Evolutionary conservation across 148 eudicot species (phyloP).

Genomic region (Rhododendron mucronatum): DNA sequence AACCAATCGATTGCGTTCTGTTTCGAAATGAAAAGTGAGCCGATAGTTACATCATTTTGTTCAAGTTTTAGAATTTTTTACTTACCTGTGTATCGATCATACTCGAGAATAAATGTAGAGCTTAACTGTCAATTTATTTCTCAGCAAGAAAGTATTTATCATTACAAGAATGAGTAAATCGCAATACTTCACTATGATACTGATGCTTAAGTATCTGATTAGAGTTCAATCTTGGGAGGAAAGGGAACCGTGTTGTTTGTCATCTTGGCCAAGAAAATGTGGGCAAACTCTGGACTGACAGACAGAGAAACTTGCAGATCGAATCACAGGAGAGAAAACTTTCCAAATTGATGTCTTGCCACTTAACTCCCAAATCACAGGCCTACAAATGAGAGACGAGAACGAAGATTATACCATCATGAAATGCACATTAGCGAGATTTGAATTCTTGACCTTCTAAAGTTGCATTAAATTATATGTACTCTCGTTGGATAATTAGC

Average conservation of each 20-base stretch:
- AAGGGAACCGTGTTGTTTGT: constrained; percentile 8
- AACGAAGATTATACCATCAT: background rate
- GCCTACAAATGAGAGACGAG: constrained; percentile 21
- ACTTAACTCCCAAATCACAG: constrained; percentile 18
- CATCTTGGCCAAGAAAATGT: constrained; percentile 13
- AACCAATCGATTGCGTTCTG: no score
- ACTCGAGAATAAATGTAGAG: no score
- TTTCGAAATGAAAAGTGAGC: no score
- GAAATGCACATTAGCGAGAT: background rate
- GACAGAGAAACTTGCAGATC: constrained; percentile 28
- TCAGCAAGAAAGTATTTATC: no score
- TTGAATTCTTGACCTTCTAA: background rate
- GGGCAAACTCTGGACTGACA: constrained; percentile 12
- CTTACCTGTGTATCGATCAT: background rate
- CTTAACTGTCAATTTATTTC: background rate
- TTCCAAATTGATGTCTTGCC: constrained; percentile 32
- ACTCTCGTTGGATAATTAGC: no score
- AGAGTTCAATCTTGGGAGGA: background rate
- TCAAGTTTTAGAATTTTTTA: no score
- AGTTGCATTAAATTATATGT: no score
- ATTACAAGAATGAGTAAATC: background rate
- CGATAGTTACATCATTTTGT: no score
- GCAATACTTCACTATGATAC: background rate
- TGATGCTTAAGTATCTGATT: background rate
- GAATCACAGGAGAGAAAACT: constrained; percentile 25